Evolutionary conservation across 257 asterid genomes (phyloP).

Genomic region (Solanum virginianum): DNA sequence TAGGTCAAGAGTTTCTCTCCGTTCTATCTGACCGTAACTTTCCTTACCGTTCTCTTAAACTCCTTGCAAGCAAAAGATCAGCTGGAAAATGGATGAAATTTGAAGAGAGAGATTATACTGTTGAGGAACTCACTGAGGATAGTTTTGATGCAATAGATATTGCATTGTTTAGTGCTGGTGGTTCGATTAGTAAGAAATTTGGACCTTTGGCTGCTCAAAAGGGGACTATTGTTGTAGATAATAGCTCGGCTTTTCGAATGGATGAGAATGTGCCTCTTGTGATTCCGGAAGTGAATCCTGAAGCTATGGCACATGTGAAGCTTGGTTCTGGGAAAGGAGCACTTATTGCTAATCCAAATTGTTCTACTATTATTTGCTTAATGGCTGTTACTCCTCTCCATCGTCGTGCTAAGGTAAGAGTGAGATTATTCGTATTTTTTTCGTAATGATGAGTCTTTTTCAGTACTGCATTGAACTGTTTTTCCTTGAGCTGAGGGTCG

Average conservation of each 20-base stretch:
- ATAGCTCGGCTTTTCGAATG: conserved; percentile 97
- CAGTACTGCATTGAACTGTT: neutral
- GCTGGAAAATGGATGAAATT: conserved; percentile 49
- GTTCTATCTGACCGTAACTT: conserved; percentile 72
- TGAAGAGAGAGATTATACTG: conserved; percentile 32
- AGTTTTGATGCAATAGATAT: conserved; percentile 70
- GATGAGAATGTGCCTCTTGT: conserved; percentile 75
- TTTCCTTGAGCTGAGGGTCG: neutral
- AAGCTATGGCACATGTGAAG: conserved; percentile 73
- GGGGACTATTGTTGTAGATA: conserved; percentile 83
- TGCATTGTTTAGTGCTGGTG: conserved; percentile 89
- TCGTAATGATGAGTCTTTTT: neutral
- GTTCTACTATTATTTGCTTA: conserved; percentile 85
- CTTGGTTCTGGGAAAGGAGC: conserved; percentile 62
- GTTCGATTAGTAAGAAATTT: conserved; percentile 77
- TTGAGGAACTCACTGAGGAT: conserved; percentile 51
- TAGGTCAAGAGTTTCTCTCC: conserved; percentile 89
- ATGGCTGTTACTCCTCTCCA: conserved; percentile 95
- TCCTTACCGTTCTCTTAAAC: conserved; percentile 77
- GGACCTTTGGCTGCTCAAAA: conserved; percentile 71
- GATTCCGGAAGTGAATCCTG: conserved; percentile 93
- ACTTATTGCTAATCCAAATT: conserved; percentile 83
- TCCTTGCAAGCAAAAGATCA: conserved; percentile 81
- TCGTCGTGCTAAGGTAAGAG: conserved; percentile 62
- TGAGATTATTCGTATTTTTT: neutral